These are phyloP conservation scores for Casuarina cunninghamiana DNA, from an alignment of 306 rosid species.

Conservation along the genomic window DNA sequence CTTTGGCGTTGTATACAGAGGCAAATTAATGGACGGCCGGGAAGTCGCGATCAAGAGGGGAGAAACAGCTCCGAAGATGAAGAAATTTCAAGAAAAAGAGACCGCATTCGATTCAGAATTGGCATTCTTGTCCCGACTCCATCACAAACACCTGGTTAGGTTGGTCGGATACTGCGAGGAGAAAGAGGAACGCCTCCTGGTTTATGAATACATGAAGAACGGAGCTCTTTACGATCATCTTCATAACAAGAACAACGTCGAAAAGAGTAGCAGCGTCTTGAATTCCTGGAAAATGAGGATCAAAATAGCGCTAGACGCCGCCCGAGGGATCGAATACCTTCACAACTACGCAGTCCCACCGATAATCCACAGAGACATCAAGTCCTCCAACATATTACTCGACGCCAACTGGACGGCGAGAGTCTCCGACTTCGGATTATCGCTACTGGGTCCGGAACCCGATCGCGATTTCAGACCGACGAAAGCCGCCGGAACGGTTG, in stretches of 20 bases:
- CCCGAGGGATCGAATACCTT: slow-evolving; percentile 90
- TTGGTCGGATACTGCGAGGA: slow-evolving; percentile 89
- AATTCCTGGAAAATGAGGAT: slow-evolving; percentile 87
- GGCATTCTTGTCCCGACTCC: slow-evolving; percentile 80
- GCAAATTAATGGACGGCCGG: slow-evolving; percentile 68
- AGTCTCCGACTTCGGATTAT: slow-evolving; percentile 91
- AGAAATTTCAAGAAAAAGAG: slow-evolving; percentile 85
- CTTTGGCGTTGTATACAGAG: slow-evolving; percentile 83
- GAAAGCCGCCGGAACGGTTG: slow-evolving; percentile 84
- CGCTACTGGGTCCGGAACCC: slow-evolving; percentile 69
- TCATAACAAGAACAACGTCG: slow-evolving; percentile 66
- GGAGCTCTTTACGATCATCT: slow-evolving; percentile 83
- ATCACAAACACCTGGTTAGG: slow-evolving; percentile 87
- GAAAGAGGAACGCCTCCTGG: slow-evolving; percentile 78
- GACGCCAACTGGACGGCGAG: slow-evolving; percentile 73
- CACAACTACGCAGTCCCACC: slow-evolving; percentile 95
- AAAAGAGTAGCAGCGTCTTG: slow-evolving; percentile 49
- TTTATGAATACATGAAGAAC: slow-evolving; percentile 86
- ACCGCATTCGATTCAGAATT: slow-evolving; percentile 89
- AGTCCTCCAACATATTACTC: slow-evolving; percentile 81
- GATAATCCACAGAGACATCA: slow-evolving; percentile 86
- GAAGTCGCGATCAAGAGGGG: slow-evolving; percentile 90
- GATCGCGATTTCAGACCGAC: slow-evolving; percentile 44
- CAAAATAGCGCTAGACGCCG: slow-evolving; percentile 81
- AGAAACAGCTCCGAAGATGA: slow-evolving; percentile 42